Evolutionary conservation across 192 early-diverging fungal genomes (phyloP), one percentile per base, ranked within the genome.

Genomic region (Backusella liffmaniae): DNA sequence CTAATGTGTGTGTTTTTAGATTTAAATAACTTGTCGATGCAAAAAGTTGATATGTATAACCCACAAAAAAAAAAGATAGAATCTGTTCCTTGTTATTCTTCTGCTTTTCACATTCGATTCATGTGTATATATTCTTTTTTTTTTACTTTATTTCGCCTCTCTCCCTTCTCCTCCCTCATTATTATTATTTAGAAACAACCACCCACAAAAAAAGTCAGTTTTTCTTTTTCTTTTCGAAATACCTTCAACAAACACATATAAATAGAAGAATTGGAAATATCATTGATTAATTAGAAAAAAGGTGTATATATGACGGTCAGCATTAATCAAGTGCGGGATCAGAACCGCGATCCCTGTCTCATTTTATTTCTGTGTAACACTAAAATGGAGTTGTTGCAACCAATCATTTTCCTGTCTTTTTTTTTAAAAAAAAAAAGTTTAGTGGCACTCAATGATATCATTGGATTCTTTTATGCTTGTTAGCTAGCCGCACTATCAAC

Each of bases 221-320:
- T 49, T 67, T 18, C 34, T 34, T 67, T 67, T 67, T 67, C 34
- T 67, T 67, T 32, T 67, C 35, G 30, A 34, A 67, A 69, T 68
- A 69, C 36, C 34, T 37, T 41, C 12, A 39, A 35, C 12, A 62
- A 12, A 62, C 10, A 62, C 12, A 67, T 62, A 62, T 62, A 21
- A 62, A 26, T n/a, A 69, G 35, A 69, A 23, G 37, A 41, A 39
- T 69, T 35, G 32, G 34, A 35, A 65, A 49, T 49, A 49, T 21
- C 46, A 49, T 49, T 49, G 46, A n/a, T 49, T 1, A 6, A n/a
- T 39, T 39, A 39, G 37, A 12, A 16, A 49, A 16, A 46, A 46
- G 18, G 46, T 3, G 0, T 44, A 44, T 44, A 44, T 44, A 12
- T 2, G 12, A n/a, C 5, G 46, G 46, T 1, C 21, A 62, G 56